Conservation (phyloP, 2,329 filamentous ascomycete genomes). For the Fragosphaeria purpurea region DNA sequence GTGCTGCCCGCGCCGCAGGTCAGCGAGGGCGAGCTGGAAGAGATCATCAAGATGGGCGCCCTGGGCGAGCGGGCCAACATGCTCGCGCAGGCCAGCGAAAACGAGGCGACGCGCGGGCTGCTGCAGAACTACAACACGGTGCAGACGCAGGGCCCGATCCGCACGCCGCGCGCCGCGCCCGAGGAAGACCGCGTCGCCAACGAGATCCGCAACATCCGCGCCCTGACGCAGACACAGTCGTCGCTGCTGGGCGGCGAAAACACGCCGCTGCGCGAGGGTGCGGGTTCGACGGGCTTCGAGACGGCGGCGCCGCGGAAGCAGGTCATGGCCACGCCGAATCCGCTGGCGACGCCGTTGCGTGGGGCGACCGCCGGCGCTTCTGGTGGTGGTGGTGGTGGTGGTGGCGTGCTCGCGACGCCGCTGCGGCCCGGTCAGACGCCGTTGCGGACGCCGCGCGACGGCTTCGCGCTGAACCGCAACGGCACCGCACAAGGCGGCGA, state of each 20-base stretch:
- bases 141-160: slow-evolving; percentile 74
- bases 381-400: slow-evolving; percentile 38
- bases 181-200: slow-evolving; percentile 95
- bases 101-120: slow-evolving; percentile 73
- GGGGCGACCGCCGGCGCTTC: slow-evolving; percentile 64
- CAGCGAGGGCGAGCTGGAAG: slow-evolving; percentile 83
- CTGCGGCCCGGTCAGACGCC: slow-evolving; percentile 56
- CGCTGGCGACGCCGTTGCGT: slow-evolving; percentile 80
- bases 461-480: slow-evolving; percentile 65
- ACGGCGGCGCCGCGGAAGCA: slow-evolving; percentile 73
- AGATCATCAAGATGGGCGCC: slow-evolving; percentile 98
- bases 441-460: slow-evolving; percentile 69
- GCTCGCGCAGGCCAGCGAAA: slow-evolving; percentile 68
- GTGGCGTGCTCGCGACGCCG: slow-evolving; percentile 11
- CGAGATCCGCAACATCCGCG: slow-evolving; percentile 87
- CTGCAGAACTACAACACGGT: slow-evolving; percentile 79
- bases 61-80: slow-evolving; percentile 75
- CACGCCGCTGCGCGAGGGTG: slow-evolving; percentile 73
- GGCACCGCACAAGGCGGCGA: slow-evolving; percentile 27
- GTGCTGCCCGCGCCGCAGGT: slow-evolving; percentile 83
- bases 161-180: slow-evolving; percentile 81
- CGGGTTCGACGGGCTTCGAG: slow-evolving; percentile 77
- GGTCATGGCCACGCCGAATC: slow-evolving; percentile 83
- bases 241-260: slow-evolving; percentile 91
- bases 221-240: slow-evolving; percentile 87